These are phyloP conservation scores for Gaultheria prostrata DNA, from an alignment of 148 eudicot species.

Conservation along the genomic window DNA sequence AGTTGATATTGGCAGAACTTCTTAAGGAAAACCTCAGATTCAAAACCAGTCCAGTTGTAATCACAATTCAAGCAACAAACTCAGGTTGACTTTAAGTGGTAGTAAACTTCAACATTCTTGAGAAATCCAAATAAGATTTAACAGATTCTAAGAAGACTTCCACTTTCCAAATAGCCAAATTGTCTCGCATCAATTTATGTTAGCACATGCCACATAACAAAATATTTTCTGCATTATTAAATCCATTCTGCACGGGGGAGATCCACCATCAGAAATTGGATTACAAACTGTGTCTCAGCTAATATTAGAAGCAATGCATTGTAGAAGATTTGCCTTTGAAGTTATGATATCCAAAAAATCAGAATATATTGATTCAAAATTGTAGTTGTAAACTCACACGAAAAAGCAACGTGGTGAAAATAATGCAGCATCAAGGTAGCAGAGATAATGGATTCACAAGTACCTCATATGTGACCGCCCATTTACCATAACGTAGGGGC, in stretches of 20 bases:
- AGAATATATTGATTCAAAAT: neutral
- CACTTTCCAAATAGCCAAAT: neutral
- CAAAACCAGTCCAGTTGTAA: neutral
- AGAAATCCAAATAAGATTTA: neutral
- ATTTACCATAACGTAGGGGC: conserved; percentile 89
- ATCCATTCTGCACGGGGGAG: neutral
- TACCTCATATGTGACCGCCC: conserved; percentile 99
- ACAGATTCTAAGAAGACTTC: neutral
- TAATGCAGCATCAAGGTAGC: neutral
- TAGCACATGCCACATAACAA: neutral
- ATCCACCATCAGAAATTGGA: neutral
- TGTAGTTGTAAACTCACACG: neutral
- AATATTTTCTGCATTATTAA: neutral
- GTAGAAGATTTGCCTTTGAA: conserved; percentile 1
- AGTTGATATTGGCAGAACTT: neutral
- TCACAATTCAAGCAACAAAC: neutral
- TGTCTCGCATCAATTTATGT: neutral
- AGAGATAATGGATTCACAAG: neutral
- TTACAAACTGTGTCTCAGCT: neutral
- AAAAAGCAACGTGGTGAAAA: neutral
- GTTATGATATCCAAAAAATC: neutral
- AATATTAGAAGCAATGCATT: neutral
- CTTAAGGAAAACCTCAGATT: neutral
- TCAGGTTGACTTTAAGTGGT: no score
- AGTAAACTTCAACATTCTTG: neutral